A percentile compares a stretch with the other conserved stretches of the same genome.
phyloP scores from a whole-genome alignment of 768 basidiomycete species.

The Leccinum arenicola region DNA sequence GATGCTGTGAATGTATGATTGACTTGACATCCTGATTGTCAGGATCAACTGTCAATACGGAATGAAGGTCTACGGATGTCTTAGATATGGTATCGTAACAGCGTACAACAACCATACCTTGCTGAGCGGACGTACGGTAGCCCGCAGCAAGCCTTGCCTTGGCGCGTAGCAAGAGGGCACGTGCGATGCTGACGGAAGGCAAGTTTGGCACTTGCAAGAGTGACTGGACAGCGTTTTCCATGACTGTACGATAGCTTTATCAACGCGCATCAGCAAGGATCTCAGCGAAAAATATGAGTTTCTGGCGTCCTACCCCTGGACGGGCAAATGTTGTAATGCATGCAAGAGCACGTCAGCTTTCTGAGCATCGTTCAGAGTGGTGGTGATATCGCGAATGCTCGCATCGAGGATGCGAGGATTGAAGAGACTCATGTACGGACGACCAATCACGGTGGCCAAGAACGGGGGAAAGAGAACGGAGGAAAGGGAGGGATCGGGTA shows the following conservation, averaged over 20 bases:
- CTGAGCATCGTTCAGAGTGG: slow-evolving; percentile 56
- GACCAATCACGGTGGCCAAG: not conserved
- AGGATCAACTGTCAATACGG: slow-evolving; percentile 60
- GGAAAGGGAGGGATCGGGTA: not conserved
- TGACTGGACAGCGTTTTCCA: slow-evolving; percentile 76
- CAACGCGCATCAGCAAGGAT: slow-evolving; percentile 7
- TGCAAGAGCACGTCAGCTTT: slow-evolving; percentile 75
- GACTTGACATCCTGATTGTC: slow-evolving; percentile 67
- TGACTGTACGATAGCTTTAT: slow-evolving; percentile 50
- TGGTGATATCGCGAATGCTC: slow-evolving; percentile 65
- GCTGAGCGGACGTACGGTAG: slow-evolving; percentile 57
- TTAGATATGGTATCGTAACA: slow-evolving; percentile 1
- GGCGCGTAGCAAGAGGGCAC: slow-evolving; percentile 65
- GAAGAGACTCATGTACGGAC: slow-evolving; percentile 53
- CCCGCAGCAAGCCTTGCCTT: slow-evolving; percentile 60
- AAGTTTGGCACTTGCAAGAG: slow-evolving; percentile 57
- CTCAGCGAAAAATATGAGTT: slow-evolving; percentile 4
- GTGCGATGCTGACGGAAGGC: slow-evolving; percentile 49
- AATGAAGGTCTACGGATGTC: slow-evolving; percentile 53
- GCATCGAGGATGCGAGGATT: slow-evolving; percentile 78
- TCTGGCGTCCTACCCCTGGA: slow-evolving; percentile 51
- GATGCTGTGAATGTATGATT: slow-evolving; percentile 50
- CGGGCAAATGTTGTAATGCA: slow-evolving; percentile 76
- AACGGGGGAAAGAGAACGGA: not conserved
- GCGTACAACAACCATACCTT: slow-evolving; percentile 41